Base-by-base conservation (phyloP, 208 protist species). In the Angomonas ambiguus region DNA sequence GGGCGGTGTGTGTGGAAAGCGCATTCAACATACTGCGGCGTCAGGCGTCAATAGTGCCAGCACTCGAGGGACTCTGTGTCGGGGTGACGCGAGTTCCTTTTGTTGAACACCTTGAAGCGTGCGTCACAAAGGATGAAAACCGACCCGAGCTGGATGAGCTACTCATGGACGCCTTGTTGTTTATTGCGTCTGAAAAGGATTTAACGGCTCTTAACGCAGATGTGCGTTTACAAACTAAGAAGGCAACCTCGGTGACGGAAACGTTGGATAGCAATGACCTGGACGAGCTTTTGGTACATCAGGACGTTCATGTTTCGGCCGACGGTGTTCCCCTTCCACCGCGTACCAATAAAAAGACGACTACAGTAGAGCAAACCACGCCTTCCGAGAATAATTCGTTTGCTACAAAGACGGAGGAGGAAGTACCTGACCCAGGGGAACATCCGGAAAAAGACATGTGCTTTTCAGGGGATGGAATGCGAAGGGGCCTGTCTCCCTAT, bases 11-110 rank as follows among this genome's bases (percentile, higher is more conserved):
- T n/a, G 24, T 59, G 53, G 27, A 59, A 30, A 59, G 53, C 53
- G 53, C 53, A 18, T 59, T 33, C 53, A 16, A 30, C 13, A 13
- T 82, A 25, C 74, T 91, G 30, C 69, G 68, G 0, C 71, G 64
- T 6, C 71, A 77, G n/a, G 67, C 86, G 28, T 76, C 67, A 1
- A 32, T 85, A 3, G 80, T 87, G 56, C 68, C 75, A 20, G 78
- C 84, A 18, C 69, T 84, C 38, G 53, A 68, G 1, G 74, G 72
- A 2, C 45, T 82, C n/a, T 86, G 80, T 42, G 63, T 87, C n/a
- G 76, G 80, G 13, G 51, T 76, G 33, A 48, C 61, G 5, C 67
- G 79, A 55, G 72, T 64, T 3, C 57, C 75, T n/a, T 79, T 83
- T 41, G 2, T 76, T 2, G 67, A 71, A 24, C 53, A 65, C 49